Conservation (phyloP, 306 rosid species). For the Gleditsia sinensis region DNA sequence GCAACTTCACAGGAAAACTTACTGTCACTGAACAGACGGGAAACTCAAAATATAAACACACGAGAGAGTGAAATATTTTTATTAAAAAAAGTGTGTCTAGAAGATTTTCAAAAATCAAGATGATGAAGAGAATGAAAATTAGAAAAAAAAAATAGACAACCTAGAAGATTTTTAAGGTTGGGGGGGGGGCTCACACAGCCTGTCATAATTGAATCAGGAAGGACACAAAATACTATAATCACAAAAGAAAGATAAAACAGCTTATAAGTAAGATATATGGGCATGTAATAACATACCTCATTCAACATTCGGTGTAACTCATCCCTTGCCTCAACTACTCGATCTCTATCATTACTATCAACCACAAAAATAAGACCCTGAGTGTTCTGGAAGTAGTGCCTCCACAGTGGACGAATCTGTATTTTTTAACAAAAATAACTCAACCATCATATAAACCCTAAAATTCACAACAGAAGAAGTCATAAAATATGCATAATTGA, state of each 20-base stretch:
- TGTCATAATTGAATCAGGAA: not conserved
- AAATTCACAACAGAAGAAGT: not conserved
- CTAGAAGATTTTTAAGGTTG: not conserved
- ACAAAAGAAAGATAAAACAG: not conserved
- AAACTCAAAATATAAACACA: not conserved
- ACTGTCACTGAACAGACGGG: not conserved
- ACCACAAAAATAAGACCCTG: constrained; percentile 98
- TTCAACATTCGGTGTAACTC: constrained; percentile 98
- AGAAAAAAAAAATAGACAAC: not conserved
- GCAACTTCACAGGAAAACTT: not conserved
- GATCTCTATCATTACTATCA: constrained; percentile 96
- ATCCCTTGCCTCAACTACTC: constrained; percentile 96
- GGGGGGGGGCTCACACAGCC: not conserved
- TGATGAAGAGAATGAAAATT: not conserved
- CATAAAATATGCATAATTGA: constrained; percentile 7
- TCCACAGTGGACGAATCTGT: constrained; percentile 97
- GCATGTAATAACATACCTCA: constrained; percentile 56
- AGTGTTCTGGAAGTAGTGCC: constrained; percentile 99
- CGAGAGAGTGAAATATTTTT: not conserved
- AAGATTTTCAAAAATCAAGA: not conserved
- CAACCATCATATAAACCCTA: not conserved
- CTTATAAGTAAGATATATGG: not conserved
- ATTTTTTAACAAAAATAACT: constrained; percentile 28
- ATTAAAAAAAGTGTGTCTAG: not conserved
- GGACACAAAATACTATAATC: constrained; percentile 10